A percentile compares a stretch with the other conserved stretches of the same genome.
Conservation (phyloP, 495 filamentous ascomycete species). For the Clavariopsis aquatica region DNA sequence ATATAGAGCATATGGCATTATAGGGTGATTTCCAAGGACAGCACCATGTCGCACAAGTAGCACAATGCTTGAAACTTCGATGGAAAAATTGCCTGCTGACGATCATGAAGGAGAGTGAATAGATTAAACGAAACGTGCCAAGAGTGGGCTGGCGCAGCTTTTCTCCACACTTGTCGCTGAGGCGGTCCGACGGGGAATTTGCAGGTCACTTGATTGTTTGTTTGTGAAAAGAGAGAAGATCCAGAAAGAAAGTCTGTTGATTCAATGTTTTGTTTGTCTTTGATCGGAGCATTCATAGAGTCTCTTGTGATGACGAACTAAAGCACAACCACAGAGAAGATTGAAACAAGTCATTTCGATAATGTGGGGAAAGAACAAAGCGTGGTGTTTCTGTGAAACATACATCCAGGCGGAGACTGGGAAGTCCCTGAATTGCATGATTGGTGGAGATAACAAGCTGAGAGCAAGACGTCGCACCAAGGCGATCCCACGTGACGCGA, state of each 20-base stretch:
- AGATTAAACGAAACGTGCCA: constrained; percentile 34
- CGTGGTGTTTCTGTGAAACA: constrained; percentile 2
- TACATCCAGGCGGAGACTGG: background rate
- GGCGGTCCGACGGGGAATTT: background rate
- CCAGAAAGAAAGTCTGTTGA: background rate
- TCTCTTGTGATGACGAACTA: background rate
- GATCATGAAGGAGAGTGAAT: constrained; percentile 26
- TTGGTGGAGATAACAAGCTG: constrained; percentile 15
- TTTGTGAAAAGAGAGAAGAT: background rate
- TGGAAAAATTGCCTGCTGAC: constrained; percentile 3
- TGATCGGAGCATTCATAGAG: background rate
- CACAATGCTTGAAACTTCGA: constrained; percentile 10
- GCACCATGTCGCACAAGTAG: background rate
- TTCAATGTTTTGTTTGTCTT: background rate
- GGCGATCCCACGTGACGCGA: constrained; percentile 9
- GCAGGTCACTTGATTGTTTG: background rate
- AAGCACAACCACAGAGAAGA: background rate
- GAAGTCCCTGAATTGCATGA: constrained; percentile 2
- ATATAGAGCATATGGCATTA: background rate
- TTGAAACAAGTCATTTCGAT: background rate
- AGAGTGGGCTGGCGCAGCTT: background rate
- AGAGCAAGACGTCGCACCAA: background rate
- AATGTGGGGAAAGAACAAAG: background rate
- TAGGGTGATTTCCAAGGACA: background rate
- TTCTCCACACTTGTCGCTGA: background rate